phyloP scores from a whole-genome alignment of 495 filamentous ascomycete genomes.

The Cladorrhinum samala region DNA sequence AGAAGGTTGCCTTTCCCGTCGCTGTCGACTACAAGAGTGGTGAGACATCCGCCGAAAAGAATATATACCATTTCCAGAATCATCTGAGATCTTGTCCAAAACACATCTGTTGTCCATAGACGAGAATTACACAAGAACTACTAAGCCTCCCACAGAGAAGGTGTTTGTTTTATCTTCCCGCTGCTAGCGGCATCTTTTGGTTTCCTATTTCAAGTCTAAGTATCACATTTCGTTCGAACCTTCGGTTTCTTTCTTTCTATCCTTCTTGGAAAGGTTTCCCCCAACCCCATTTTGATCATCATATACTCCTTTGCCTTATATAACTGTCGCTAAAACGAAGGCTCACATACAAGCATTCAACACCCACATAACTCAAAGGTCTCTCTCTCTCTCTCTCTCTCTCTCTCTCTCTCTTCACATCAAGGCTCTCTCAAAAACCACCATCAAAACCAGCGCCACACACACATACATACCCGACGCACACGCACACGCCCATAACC shows the following conservation, averaged over 20 bases:
- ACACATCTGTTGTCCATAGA: not conserved
- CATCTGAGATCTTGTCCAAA: not conserved
- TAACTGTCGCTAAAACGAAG: too few species aligned
- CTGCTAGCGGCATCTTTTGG: constrained; percentile 13
- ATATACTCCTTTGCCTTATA: too few species aligned
- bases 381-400: not conserved
- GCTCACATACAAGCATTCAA: too few species aligned
- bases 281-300: too few species aligned
- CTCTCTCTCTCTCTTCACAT: too few species aligned
- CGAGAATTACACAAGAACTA: too few species aligned
- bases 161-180: constrained; percentile 1
- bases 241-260: not conserved
- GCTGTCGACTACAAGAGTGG: not conserved
- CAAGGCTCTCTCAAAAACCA: not conserved
- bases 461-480: too few species aligned
- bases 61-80: not conserved
- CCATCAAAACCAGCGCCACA: not conserved
- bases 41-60: not conserved
- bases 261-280: not conserved
- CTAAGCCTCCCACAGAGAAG: not conserved
- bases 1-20: not conserved
- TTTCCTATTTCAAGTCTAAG: not conserved
- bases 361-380: too few species aligned
- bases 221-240: not conserved
- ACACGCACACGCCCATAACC: not conserved